phyloP scores from a whole-genome alignment of 2,329 filamentous ascomycete species.

The Didymella exigua region DNA sequence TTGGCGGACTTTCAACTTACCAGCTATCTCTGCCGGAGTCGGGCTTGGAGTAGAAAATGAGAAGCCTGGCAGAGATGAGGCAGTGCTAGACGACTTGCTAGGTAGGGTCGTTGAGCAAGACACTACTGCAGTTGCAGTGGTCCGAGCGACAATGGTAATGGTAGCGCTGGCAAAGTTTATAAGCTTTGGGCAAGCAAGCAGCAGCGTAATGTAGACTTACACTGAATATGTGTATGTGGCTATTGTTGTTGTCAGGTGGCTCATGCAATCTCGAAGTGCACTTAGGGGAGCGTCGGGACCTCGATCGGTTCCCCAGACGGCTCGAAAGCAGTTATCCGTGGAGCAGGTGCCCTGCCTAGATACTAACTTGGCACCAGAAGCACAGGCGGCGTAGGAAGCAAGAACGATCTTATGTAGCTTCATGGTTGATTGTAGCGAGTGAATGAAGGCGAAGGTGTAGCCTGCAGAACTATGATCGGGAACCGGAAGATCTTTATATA shows the following conservation, averaged over 20 bases:
- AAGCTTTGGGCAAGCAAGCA: neutral
- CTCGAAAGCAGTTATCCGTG: constrained; percentile 33
- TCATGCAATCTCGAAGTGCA: constrained; percentile 28
- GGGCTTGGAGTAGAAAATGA: neutral
- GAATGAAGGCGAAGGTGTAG: neutral
- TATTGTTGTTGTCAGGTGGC: constrained; percentile 34
- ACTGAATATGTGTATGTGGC: constrained; percentile 30
- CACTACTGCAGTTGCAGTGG: neutral
- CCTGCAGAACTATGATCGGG: neutral
- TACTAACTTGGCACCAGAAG: neutral
- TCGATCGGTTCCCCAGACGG: constrained; percentile 29
- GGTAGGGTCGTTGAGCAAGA: neutral
- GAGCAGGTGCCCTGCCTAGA: constrained; percentile 14
- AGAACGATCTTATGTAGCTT: constrained; percentile 6
- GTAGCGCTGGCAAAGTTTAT: constrained; percentile 10
- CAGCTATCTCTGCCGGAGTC: neutral
- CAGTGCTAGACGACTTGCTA: neutral
- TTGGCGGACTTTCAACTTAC: neutral
- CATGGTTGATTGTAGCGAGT: constrained; percentile 28
- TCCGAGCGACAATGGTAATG: constrained; percentile 9
- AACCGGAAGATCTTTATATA: neutral
- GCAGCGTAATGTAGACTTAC: constrained; percentile 18
- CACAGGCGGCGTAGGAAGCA: neutral
- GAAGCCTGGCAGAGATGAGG: neutral
- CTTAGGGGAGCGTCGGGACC: constrained; percentile 21